Base-by-base conservation (phyloP, 441 rosid genomes). In the Gossypium davidsonii region DNA sequence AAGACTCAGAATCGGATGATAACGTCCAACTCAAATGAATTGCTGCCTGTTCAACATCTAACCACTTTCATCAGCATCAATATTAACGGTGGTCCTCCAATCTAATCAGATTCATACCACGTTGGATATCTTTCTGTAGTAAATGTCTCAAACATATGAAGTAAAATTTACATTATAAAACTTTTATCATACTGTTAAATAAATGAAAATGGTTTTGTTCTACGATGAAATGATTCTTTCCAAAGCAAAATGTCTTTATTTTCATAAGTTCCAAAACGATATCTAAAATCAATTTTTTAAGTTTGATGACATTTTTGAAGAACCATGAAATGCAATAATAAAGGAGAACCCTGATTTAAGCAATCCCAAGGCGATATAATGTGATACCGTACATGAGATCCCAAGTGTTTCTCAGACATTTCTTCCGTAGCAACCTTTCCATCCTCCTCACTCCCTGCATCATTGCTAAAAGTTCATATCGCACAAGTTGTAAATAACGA, bases 1-100 rank as follows among this genome's bases (percentile, higher is more conserved):
- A 76, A 69, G 87, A 82, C 83, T 92, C 97, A 18, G 96, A 87
- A 83, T 89, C 98, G 56, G 94, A 92, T 69, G 97, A 87, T 66
- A 89, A 48, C 48, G 79, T 67, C 83, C 39, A 88, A 55, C 86
- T 69, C 65, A 83, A 78, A 85, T 61, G 79, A 70, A 80, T 71
- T 28, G 55, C 66, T 67, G 69, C 83, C 95, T 90, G 82, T 69
- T 80, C 67, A 79, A 78, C 74, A 71, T 25, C 52, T 17, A 20
- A 28, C 53, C 46, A 69, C 18, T 64, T 52, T 71, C 66, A 82
- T 79, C 70, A 83, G 67, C 20, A 55, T 55, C 62, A 51, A 37
- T 17, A 68, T 34, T 48, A 67, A 67, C 44, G 26, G 25, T 49
- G 12, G 42, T 20, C 71, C 44, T 67, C 34, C 71, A 49, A 25